Percentiles rank a stretch among this genome's conserved stretches.
Evolutionary conservation across 495 filamentous ascomycete species (phyloP).

Genomic region (Lepraria neglecta): DNA sequence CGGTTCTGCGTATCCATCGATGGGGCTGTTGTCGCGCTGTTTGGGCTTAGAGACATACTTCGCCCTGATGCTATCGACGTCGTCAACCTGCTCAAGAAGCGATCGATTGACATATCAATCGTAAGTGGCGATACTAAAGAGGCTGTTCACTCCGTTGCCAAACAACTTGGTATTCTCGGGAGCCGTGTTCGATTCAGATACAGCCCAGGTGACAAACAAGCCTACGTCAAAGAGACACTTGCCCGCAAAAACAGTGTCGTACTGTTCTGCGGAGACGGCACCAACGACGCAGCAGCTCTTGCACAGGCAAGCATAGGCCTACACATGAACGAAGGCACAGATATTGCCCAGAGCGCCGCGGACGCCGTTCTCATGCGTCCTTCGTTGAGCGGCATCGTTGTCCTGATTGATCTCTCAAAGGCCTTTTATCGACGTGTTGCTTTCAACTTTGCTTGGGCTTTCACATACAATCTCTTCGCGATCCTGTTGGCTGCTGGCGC

Average conservation of each 20-base stretch:
- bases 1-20: slow-evolving; percentile 58
- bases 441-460: slow-evolving; percentile 70
- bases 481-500: slow-evolving; percentile 65
- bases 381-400: slow-evolving; percentile 49
- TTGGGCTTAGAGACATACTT: slow-evolving; percentile 53
- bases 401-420: slow-evolving; percentile 53
- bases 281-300: slow-evolving; percentile 72
- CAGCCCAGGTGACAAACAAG: slow-evolving; percentile 56
- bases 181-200: slow-evolving; percentile 45
- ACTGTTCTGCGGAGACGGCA: slow-evolving; percentile 72
- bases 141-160: slow-evolving; percentile 51
- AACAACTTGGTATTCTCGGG: slow-evolving; percentile 45
- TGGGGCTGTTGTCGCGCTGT: slow-evolving; percentile 46
- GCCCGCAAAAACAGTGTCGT: slow-evolving; percentile 34
- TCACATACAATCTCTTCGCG: slow-evolving; percentile 67
- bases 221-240: slow-evolving; percentile 47
- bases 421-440: slow-evolving; percentile 50
- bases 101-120: slow-evolving; percentile 54
- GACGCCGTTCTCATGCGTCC: slow-evolving; percentile 60
- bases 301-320: slow-evolving; percentile 68
- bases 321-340: slow-evolving; percentile 55
- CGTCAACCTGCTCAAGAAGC: slow-evolving; percentile 46
- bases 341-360: slow-evolving; percentile 61
- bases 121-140: slow-evolving; percentile 64
- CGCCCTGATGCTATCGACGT: slow-evolving; percentile 49